These are phyloP conservation scores for Bocquillonia castaneifolia DNA, from an alignment of 441 rosid species.

Conservation along the genomic window DNA sequence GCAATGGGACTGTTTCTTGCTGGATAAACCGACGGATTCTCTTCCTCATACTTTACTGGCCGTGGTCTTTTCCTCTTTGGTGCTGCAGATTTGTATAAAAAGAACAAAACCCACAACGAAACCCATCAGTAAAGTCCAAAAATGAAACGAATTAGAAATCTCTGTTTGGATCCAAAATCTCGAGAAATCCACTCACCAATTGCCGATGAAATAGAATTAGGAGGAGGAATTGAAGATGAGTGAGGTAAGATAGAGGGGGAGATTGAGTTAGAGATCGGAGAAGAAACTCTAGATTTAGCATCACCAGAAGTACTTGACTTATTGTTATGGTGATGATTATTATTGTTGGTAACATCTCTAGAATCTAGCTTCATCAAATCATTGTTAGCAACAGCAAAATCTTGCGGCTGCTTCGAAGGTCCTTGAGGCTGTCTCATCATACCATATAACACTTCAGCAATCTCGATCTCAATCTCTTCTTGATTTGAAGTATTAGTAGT, in stretches of 20 bases:
- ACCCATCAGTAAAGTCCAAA: background rate
- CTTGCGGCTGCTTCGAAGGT: constrained; percentile 62
- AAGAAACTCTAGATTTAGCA: constrained; percentile 79
- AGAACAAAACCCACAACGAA: background rate
- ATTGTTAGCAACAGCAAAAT: constrained; percentile 25
- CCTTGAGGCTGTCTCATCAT: constrained; percentile 81
- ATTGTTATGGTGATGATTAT: constrained; percentile 2
- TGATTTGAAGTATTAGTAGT: constrained; percentile 41
- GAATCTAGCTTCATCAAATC: constrained; percentile 33
- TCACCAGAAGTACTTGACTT: constrained; percentile 27
- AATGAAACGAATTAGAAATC: no score
- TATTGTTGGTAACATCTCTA: constrained; percentile 35
- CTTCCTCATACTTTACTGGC: constrained; percentile 74
- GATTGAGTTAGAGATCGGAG: constrained; percentile 67
- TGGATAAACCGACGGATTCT: constrained; percentile 43
- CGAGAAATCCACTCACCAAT: constrained; percentile 48
- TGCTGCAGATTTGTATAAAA: constrained; percentile 41
- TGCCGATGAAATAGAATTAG: constrained; percentile 57
- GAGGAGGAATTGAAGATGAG: constrained; percentile 44
- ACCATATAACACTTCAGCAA: constrained; percentile 88
- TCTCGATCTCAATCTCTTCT: constrained; percentile 90
- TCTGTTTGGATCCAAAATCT: no score
- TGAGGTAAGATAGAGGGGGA: constrained; percentile 38
- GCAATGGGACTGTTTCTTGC: constrained; percentile 44
- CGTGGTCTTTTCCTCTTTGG: constrained; percentile 94